Base-by-base conservation (phyloP, 1,284 basidiomycete genomes). In the Uromyces viciae-fabae region DNA sequence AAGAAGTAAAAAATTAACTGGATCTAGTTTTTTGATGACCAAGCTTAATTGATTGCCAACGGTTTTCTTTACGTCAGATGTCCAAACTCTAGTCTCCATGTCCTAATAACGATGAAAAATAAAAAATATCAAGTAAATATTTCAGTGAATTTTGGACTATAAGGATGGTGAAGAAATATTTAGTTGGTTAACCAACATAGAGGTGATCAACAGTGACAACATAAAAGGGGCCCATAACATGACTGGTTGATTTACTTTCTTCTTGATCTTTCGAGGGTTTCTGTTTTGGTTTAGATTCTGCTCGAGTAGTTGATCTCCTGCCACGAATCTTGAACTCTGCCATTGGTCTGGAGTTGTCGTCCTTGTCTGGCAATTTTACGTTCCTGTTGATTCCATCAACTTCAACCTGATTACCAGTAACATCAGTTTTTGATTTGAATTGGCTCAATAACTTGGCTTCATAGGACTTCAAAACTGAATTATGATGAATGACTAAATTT, bases 21-120 rank as follows among this genome's bases (percentile, higher is more conserved):
- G 76, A 58, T 78, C 76, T 7, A 78, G 25, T 25, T 56, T 78
- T 33, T 66, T 78, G 31, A 78, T 66, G 15, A 78, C 64, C 46
- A 78, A 49, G 52, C 76, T 78, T 36, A 78, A 58, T 31, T 78
- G 76, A 71, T 78, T 78, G n/a, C 76, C 76, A 3, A 78, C 64
- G 19, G 76, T 78, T 38, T 38, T 78, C 17, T 78, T 68, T 22
- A 66, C 62, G 40, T 43, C 38, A 22, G 64, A 69, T 25, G 76
- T 68, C 46, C 62, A 66, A 31, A 78, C 76, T 36, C 76, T 64
- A 58, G 76, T 78, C 33, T 78, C 76, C 76, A 78, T 78, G 54
- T 78, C 76, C 76, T 78, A 54, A 38, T 38, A 58, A 15, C 3
- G 22, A 58, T n/a, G 38, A 33, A 31, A 46, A 22, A 25, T 38